Evolutionary conservation across 352 stramenopile genomes (phyloP).

Genomic region (Blastocystis sp.): DNA sequence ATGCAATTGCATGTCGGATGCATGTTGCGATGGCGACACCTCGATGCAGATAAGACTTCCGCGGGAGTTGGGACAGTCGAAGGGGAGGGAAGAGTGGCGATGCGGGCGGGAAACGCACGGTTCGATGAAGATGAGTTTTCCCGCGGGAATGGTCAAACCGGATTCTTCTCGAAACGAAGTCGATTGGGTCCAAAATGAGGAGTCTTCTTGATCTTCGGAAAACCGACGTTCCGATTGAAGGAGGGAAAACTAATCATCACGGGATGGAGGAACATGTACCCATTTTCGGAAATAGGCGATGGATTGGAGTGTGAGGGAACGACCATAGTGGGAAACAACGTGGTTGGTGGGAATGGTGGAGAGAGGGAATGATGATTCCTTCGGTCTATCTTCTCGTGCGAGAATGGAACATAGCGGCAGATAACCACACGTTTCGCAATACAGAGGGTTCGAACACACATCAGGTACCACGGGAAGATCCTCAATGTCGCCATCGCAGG

Average conservation of each 20-base stretch:
- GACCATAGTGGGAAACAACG: not conserved
- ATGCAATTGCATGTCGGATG: too few relatives aligned
- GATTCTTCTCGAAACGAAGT: not conserved
- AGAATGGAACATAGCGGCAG: conserved; percentile 3
- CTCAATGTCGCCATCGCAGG: not conserved
- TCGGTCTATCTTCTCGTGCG: not conserved
- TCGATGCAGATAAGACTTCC: too few relatives aligned
- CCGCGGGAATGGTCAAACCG: not conserved
- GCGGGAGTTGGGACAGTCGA: too few relatives aligned
- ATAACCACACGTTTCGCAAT: conserved; percentile 4
- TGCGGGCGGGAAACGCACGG: too few relatives aligned
- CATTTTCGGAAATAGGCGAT: conserved; percentile 25
- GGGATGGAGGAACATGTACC: not conserved
- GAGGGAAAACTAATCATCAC: not conserved
- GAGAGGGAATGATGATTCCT: not conserved
- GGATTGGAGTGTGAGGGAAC: not conserved
- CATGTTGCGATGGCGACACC: too few relatives aligned
- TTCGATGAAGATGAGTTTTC: not conserved
- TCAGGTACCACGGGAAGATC: conserved; percentile 19
- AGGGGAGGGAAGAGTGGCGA: too few relatives aligned
- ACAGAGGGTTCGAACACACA: not conserved
- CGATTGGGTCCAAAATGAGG: not conserved
- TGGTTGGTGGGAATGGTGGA: not conserved
- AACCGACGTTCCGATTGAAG: conserved; percentile 24
- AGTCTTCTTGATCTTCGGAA: not conserved